These are phyloP conservation scores for Solanum hybrid DNA, from an alignment of 305 asterid genomes.

Conservation along the genomic window DNA sequence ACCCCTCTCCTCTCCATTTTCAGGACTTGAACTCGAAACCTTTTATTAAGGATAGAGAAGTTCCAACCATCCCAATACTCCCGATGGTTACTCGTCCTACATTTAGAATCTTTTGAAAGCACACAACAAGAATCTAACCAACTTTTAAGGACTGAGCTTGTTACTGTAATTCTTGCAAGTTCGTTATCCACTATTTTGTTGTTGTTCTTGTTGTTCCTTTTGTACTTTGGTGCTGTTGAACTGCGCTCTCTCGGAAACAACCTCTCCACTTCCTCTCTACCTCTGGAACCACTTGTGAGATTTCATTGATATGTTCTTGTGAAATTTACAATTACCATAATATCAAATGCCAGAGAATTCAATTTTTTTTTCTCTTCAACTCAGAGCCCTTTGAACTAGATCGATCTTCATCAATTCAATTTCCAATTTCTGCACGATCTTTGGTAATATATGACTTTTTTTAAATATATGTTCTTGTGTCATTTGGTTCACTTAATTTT, in stretches of 20 bases:
- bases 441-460: not conserved
- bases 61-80: not conserved
- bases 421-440: not conserved
- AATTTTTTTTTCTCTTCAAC: not conserved
- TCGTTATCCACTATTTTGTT: not conserved
- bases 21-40: not conserved
- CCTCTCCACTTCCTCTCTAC: not conserved
- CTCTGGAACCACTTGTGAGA: not conserved
- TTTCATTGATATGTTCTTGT: not conserved
- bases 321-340: not conserved
- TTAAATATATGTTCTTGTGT: not conserved
- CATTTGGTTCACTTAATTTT: not conserved
- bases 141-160: not conserved
- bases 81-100: not conserved
- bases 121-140: not conserved
- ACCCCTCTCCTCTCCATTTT: too few species aligned
- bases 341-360: not conserved
- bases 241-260: not conserved
- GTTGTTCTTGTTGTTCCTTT: not conserved
- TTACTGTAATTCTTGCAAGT: not conserved
- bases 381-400: not conserved
- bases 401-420: not conserved
- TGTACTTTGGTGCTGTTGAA: not conserved
- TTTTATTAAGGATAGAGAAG: not conserved
- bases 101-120: not conserved